Evolutionary conservation across 179 eudicot genomes (phyloP).

Genomic region (Heliamphora pulchella): DNA sequence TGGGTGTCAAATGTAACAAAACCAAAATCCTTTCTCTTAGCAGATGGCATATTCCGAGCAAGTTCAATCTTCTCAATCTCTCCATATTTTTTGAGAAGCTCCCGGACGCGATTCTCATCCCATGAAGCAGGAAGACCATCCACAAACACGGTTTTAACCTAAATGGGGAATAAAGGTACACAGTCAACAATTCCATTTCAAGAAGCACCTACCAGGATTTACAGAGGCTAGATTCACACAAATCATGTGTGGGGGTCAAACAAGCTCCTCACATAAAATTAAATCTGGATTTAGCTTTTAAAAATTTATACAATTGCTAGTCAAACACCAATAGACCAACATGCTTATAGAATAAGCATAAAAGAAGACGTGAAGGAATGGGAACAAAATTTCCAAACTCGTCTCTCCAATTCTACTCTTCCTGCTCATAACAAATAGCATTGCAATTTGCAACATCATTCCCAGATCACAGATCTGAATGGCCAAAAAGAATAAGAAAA

Average conservation of each 20-base stretch:
- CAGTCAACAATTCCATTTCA: not conserved
- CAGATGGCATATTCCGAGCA: constrained; percentile 97
- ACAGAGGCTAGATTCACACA: not conserved
- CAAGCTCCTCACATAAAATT: not conserved
- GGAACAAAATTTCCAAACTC: not conserved
- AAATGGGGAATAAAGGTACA: constrained; percentile 15
- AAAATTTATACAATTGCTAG: not conserved
- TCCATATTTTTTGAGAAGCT: constrained; percentile 64
- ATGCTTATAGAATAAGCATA: not conserved
- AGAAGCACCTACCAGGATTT: not conserved
- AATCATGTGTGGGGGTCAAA: not conserved
- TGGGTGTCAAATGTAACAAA: constrained; percentile 83
- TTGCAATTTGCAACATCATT: not conserved
- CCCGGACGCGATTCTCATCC: constrained; percentile 86
- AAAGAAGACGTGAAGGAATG: not conserved
- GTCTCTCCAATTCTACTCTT: not conserved
- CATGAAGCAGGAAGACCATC: constrained; percentile 87
- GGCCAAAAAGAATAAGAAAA: not conserved
- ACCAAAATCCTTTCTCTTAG: constrained; percentile 92
- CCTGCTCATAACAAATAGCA: not conserved
- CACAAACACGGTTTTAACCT: constrained; percentile 93
- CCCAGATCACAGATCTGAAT: not conserved
- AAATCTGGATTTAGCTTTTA: not conserved
- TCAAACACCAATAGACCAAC: constrained; percentile 4
- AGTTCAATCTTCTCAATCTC: constrained; percentile 79